Conservation (phyloP, 2,329 filamentous ascomycete species). For the Chaetothyriales sp. region DNA sequence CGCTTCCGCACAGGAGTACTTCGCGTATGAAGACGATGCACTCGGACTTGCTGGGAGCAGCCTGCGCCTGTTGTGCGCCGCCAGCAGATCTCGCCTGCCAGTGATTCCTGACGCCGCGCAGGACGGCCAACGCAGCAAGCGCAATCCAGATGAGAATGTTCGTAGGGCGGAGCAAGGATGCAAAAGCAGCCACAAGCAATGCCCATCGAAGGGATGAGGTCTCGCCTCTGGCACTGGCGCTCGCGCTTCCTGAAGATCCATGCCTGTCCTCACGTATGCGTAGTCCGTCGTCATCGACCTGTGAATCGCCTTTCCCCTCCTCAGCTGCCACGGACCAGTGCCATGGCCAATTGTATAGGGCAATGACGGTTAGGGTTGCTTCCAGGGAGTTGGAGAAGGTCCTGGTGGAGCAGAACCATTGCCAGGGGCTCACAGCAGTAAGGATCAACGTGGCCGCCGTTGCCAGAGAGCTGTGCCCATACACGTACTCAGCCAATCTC, state of each 20-base stretch:
- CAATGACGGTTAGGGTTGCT: slow-evolving; percentile 67
- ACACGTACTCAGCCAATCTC: slow-evolving; percentile 59
- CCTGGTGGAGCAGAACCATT: slow-evolving; percentile 87
- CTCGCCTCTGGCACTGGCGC: slow-evolving; percentile 3
- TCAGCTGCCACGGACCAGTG: slow-evolving; percentile 34
- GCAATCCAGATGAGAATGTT: slow-evolving; percentile 74
- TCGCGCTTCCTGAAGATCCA: slow-evolving; percentile 1
- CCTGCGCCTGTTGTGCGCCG: neutral
- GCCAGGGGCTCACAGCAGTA: slow-evolving; percentile 69
- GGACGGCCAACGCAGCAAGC: slow-evolving; percentile 30
- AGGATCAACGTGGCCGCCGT: slow-evolving; percentile 59
- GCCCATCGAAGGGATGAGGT: slow-evolving; percentile 39
- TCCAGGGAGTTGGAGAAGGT: slow-evolving; percentile 92
- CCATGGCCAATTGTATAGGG: slow-evolving; percentile 81
- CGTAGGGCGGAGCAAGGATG: slow-evolving; percentile 76
- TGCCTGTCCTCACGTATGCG: slow-evolving; percentile 1
- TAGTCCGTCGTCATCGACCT: slow-evolving; percentile 9
- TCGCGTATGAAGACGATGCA: slow-evolving; percentile 41
- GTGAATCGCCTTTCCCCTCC: neutral
- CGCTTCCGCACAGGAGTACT: slow-evolving; percentile 44
- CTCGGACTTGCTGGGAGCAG: slow-evolving; percentile 3
- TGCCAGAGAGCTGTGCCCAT: slow-evolving; percentile 48
- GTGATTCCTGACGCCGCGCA: neutral
- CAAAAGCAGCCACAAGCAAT: slow-evolving; percentile 60
- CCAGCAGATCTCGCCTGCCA: neutral